Percentiles rank a stretch among this genome's conserved stretches.
These are phyloP conservation scores for Spinacia oleracea DNA, from an alignment of 179 eudicot genomes.

Conservation along the genomic window DNA sequence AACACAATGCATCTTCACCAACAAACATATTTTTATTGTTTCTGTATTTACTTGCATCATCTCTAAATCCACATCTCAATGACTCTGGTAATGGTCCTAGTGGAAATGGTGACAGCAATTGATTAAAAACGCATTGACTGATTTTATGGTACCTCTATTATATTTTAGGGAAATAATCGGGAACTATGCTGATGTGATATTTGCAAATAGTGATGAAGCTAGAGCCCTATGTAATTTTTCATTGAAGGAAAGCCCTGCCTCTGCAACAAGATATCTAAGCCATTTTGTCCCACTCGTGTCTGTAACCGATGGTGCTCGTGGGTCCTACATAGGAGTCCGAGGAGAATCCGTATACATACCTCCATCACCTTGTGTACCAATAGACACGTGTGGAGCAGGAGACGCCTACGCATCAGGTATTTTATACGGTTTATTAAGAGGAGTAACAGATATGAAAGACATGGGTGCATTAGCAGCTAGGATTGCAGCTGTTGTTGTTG, in stretches of 20 bases:
- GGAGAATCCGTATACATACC: constrained; percentile 91
- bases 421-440: constrained; percentile 66
- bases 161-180: constrained; percentile 84
- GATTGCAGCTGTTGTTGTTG: constrained; percentile 94
- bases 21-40: background rate
- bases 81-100: no score
- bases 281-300: constrained; percentile 93
- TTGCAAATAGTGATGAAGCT: constrained; percentile 90
- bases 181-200: constrained; percentile 75
- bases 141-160: constrained; percentile 6
- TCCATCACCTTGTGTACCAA: constrained; percentile 80
- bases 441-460: constrained; percentile 72
- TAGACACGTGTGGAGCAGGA: constrained; percentile 98
- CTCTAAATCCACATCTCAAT: no score
- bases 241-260: constrained; percentile 58
- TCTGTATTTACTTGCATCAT: no score
- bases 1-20: background rate
- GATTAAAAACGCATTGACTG: background rate
- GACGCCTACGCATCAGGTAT: constrained; percentile 94
- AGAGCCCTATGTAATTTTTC: constrained; percentile 84
- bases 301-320: constrained; percentile 85
- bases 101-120: background rate
- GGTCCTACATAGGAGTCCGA: constrained; percentile 85
- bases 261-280: constrained; percentile 85
- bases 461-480: constrained; percentile 79